phyloP scores from a whole-genome alignment of 1,284 basidiomycete genomes.

The Ceratorhiza oryzae-sativae region DNA sequence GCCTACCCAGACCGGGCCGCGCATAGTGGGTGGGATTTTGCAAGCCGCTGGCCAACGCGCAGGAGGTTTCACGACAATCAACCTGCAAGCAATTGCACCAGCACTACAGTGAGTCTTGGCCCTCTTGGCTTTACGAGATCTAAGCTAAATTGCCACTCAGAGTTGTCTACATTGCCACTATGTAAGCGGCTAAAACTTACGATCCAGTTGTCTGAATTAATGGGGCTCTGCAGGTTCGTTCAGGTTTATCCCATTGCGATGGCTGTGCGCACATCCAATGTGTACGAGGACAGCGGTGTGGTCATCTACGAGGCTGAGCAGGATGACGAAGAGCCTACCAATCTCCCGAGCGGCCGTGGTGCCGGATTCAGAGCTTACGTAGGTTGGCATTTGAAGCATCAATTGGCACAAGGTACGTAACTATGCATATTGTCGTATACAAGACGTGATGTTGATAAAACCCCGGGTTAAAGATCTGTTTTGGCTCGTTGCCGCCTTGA shows the following conservation, averaged over 20 bases:
- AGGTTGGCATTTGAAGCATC: conserved; percentile 37
- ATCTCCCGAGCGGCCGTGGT: conserved; percentile 20
- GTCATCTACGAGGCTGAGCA: conserved; percentile 27
- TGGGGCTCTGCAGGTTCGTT: conserved; percentile 8
- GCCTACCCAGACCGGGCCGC: not conserved
- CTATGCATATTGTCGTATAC: not conserved
- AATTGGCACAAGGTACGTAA: conserved; percentile 24
- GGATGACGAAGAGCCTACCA: conserved; percentile 25
- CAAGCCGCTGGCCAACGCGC: conserved; percentile 33
- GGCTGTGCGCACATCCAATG: conserved; percentile 35
- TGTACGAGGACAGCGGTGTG: conserved; percentile 35
- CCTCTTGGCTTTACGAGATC: not conserved
- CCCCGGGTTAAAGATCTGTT: conserved; percentile 14
- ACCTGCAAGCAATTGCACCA: conserved; percentile 29
- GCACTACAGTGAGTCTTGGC: conserved; percentile 26
- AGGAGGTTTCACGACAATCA: conserved; percentile 33
- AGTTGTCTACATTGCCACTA: conserved; percentile 34
- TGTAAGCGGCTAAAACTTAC: not conserved
- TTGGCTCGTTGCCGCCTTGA: conserved; percentile 27
- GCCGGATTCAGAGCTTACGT: conserved; percentile 29
- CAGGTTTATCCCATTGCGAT: conserved; percentile 35
- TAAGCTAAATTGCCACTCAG: not conserved
- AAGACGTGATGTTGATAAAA: not conserved
- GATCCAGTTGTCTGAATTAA: not conserved
- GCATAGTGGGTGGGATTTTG: conserved; percentile 21